Percentiles rank a stretch among this genome's conserved stretches.
Conservation (phyloP, 2,329 filamentous ascomycete species). For the Akanthomyces muscarius region DNA sequence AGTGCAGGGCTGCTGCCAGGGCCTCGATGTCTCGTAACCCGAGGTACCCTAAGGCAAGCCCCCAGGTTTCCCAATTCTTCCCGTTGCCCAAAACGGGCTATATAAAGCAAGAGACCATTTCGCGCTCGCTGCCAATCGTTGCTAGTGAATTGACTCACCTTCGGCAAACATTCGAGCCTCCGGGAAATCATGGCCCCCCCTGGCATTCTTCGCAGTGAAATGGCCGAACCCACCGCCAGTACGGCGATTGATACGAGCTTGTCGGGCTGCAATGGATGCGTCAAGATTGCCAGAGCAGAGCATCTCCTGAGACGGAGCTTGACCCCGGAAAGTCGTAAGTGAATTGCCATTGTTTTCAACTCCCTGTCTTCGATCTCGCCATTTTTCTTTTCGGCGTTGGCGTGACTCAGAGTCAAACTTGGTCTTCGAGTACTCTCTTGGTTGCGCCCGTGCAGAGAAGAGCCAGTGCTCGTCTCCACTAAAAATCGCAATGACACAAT, state of each 20-base stretch:
- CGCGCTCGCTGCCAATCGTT: background rate
- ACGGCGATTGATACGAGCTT: background rate
- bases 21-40: background rate
- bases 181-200: conserved; percentile 4
- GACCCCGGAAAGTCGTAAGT: background rate
- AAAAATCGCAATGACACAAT: conserved; percentile 18
- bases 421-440: no score
- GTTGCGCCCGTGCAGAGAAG: no score
- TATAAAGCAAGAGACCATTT: background rate
- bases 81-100: background rate
- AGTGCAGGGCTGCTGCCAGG: background rate
- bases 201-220: background rate
- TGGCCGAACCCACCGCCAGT: background rate
- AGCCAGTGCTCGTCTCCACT: background rate
- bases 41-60: background rate
- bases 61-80: background rate
- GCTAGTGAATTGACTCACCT: background rate
- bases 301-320: background rate
- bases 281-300: conserved; percentile 14
- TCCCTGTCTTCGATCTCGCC: background rate
- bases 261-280: conserved; percentile 12
- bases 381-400: background rate
- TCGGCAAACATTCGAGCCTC: background rate
- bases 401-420: background rate
- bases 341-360: background rate